Evolutionary conservation across 2,329 filamentous ascomycete genomes (phyloP).

Genomic region (Botryotinia convoluta): DNA sequence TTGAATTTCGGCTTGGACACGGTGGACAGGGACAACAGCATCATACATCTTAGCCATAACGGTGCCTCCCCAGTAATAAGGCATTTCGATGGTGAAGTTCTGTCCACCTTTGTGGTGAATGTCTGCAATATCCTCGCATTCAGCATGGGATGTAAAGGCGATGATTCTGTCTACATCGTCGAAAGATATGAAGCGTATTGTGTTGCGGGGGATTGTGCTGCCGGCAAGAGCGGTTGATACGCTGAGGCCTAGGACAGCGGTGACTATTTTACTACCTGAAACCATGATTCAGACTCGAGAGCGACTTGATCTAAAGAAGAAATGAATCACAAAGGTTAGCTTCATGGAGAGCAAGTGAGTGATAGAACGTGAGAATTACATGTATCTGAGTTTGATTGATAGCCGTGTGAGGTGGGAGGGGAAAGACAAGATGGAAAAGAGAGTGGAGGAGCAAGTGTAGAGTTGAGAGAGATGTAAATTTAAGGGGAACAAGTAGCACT

Average conservation of each 20-base stretch:
- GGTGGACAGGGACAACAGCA: background rate
- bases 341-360: background rate
- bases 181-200: background rate
- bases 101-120: background rate
- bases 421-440: background rate
- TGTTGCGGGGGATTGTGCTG: background rate
- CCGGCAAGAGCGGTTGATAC: background rate
- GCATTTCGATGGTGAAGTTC: background rate
- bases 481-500: too few relatives aligned
- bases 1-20: constrained; percentile 1
- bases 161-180: background rate
- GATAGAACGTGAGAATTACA: background rate
- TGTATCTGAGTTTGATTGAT: background rate
- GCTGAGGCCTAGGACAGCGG: rapidly evolving
- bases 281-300: background rate
- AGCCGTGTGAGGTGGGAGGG: background rate
- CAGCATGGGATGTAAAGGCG: background rate
- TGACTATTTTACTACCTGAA: rapidly evolving
- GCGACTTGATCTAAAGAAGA: background rate
- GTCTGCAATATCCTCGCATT: background rate
- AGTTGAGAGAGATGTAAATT: background rate
- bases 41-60: background rate
- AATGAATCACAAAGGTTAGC: background rate
- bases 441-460: background rate
- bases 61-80: background rate